Base-by-base conservation (phyloP, 345 rosid genomes). In the Arabidopsis suecica region DNA sequence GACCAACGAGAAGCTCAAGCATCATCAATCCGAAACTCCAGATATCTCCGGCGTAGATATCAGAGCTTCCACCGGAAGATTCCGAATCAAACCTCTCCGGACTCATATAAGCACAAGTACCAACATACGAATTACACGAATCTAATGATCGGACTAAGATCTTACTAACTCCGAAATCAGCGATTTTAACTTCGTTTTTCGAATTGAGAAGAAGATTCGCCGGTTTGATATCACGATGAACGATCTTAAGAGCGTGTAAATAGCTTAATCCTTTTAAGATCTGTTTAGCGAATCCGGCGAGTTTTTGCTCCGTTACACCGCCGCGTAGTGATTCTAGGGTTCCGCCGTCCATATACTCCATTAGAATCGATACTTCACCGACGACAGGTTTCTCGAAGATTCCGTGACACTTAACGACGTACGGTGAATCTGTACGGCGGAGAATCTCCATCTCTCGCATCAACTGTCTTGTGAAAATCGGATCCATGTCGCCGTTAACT, bases 101-200 rank as follows among this genome's bases (percentile, higher is more conserved):
- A 23, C 97, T 91, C 98, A 93, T 93, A 69, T 93, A 93, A 23
- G 98, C 98, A 56, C 92, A 89, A 4, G 98, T 93, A 0, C 98
- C 98, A 2, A 93, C 96, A 36, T 91, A 93, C 12, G 97, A 93
- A 23, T 89, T 91, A 36, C 98, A 89, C 4, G 93, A 79, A 55
- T 93, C 94, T 9, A 91, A 68, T 1, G 89, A 83, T 8, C 93
- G 81, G 33, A 78, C 64, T 87, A 91, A 84, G 71, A 93, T 84
- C 41, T 88, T 93, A 62, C 97, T 86, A 0, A 91, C 97, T 0
- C 98, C 97, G 45, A 93, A 93, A 63, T 93, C 98, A 2, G 93
- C 87, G 47, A 93, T 93, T 65, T 93, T 93, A 16, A 93, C 91
- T 10, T 85, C 85, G 86, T 86, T 72, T 2, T 67, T 72, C 30